Evolutionary conservation across 164 flowering plant genomes (phyloP).

Genomic region (Magnolia kwangsiensis): DNA sequence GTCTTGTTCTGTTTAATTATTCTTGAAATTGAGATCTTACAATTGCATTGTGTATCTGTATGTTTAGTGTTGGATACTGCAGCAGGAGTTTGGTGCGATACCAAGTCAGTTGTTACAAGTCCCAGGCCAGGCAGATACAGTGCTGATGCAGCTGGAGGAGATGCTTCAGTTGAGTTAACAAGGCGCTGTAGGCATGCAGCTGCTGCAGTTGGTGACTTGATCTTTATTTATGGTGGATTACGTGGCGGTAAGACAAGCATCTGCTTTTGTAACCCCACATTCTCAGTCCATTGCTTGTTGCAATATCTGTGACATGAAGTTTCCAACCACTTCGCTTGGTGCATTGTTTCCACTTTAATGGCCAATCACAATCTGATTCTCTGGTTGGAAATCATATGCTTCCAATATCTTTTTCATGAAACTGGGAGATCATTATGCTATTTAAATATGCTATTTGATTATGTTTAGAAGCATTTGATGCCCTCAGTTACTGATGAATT

Average conservation of each 20-base stretch:
- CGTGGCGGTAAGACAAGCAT: slow-evolving; percentile 82
- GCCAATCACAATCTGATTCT: neutral
- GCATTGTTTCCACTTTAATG: neutral
- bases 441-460: neutral
- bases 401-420: neutral
- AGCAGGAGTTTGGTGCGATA: slow-evolving; percentile 99
- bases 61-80: slow-evolving; percentile 73
- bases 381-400: neutral
- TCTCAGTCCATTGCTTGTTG: neutral
- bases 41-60: neutral
- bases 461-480: neutral
- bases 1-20: neutral
- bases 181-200: slow-evolving; percentile 99
- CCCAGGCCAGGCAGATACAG: slow-evolving; percentile 95
- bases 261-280: neutral
- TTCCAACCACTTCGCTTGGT: neutral
- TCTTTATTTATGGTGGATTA: slow-evolving; percentile 93
- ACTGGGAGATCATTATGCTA: neutral
- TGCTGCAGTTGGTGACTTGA: slow-evolving; percentile 93
- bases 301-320: neutral
- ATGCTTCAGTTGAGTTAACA: slow-evolving; percentile 92
- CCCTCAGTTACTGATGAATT: too few species aligned
- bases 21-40: slow-evolving; percentile 3
- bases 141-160: slow-evolving; percentile 99
- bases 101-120: slow-evolving; percentile 90